Percentiles rank a stretch among this genome's conserved stretches.
Conservation (phyloP, 1,284 basidiomycete species). For the Schizophyllum amplum region DNA sequence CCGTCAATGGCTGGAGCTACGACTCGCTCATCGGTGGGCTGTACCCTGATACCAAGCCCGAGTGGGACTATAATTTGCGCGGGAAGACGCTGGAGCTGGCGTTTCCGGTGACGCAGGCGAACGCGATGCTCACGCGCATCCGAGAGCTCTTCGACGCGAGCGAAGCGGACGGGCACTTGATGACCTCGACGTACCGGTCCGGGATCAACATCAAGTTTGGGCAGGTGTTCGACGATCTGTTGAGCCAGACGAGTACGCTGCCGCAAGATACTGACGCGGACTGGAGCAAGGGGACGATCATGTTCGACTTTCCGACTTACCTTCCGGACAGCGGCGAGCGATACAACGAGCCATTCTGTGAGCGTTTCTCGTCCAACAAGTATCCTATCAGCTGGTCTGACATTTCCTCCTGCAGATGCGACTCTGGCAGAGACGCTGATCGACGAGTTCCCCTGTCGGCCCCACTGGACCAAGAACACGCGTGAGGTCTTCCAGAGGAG, state of each 20-base stretch:
- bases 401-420: slow-evolving; percentile 16
- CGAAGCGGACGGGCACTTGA: slow-evolving; percentile 22
- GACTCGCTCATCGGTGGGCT: slow-evolving; percentile 29
- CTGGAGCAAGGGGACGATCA: slow-evolving; percentile 29
- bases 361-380: not conserved
- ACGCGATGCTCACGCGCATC: slow-evolving; percentile 22
- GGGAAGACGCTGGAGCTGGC: slow-evolving; percentile 27
- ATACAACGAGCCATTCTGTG: slow-evolving; percentile 26
- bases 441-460: slow-evolving; percentile 28
- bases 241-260: slow-evolving; percentile 26
- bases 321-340: slow-evolving; percentile 24
- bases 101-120: slow-evolving; percentile 23
- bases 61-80: slow-evolving; percentile 28
- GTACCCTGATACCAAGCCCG: slow-evolving; percentile 22
- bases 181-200: slow-evolving; percentile 28
- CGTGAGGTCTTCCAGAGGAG: slow-evolving; percentile 20
- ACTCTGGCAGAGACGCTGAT: slow-evolving; percentile 23
- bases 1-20: slow-evolving; percentile 26
- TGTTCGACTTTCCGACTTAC: slow-evolving; percentile 29
- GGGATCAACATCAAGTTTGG: slow-evolving; percentile 32
- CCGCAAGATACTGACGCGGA: slow-evolving; percentile 21
- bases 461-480: slow-evolving; percentile 30
- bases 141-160: slow-evolving; percentile 25
- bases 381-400: not conserved
- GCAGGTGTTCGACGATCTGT: slow-evolving; percentile 25